Evolutionary conservation across 306 rosid genomes (phyloP), one percentile per base, ranked within the genome.

Genomic region (Erythrophleum fordii): DNA sequence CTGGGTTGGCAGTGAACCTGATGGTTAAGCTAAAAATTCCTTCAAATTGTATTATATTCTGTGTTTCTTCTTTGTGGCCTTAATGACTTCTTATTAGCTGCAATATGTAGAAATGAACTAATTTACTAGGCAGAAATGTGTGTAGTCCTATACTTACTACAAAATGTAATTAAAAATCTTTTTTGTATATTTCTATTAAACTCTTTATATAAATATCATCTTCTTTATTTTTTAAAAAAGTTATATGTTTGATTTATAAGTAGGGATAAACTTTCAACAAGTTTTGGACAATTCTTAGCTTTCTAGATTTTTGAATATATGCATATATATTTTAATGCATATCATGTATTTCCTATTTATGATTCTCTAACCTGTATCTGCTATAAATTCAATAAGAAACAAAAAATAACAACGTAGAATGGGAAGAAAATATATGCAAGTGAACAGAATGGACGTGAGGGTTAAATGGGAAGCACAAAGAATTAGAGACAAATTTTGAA

Each of bases 41-140:
- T 64, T 14, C 39, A 60, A 62, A 37, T 41, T 53, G 44, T 46
- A 26, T 17, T 55, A 17, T 18, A 29, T 26, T 65, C 41, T 81
- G 42, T 73, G 79, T 26, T 55, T 45, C 42, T 66, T 46, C 48
- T 28, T 75, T 69, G 46, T 65, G 14, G 29, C 37, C 26, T 46
- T 20, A 13, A 11, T 68, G 25, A 39, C 62, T 48, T 11, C 5
- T 23, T 44, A 29, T 56, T 76, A 28, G 58, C 77, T 49, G 68
- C 39, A 59, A 60, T 82, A 46, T 58, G 72, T 18, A 25, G 37
- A 69, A 60, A 25, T 53, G 6, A 29, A 45, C 51, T 22, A 44
- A 65, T 26, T 42, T 31, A 39, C 11, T 41, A 20, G 16, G 42
- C 35, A 73, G 73, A 69, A 4, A 42, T 61, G 41, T 8, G 20